Conservation (phyloP, 176 grass and related monocot genomes). For the Chrysopogon serrulatus region DNA sequence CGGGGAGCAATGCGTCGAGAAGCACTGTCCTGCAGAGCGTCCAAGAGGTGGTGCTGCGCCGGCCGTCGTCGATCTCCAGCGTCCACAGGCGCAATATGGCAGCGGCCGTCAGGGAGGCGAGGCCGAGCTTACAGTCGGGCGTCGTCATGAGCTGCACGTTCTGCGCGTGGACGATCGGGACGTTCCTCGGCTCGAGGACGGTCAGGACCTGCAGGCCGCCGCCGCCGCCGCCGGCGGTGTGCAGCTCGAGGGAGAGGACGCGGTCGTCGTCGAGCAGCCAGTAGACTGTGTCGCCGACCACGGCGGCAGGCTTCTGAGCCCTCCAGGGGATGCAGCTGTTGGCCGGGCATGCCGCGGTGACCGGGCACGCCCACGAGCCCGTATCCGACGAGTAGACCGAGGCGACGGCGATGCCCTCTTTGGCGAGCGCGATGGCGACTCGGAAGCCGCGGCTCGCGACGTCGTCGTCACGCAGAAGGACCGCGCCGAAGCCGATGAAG, state of each 20-base stretch:
- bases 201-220: too few relatives aligned
- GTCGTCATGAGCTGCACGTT: too few relatives aligned
- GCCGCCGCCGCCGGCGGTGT: neutral
- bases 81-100: too few relatives aligned
- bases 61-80: too few relatives aligned
- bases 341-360: neutral
- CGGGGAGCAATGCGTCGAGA: too few relatives aligned
- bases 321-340: too few relatives aligned
- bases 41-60: too few relatives aligned
- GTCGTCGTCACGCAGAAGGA: neutral
- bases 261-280: neutral
- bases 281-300: neutral
- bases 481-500: neutral
- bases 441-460: neutral
- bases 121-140: too few relatives aligned
- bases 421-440: neutral
- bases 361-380: neutral
- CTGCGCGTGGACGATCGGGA: too few relatives aligned
- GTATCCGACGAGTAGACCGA: neutral
- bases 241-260: neutral
- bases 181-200: constrained; percentile 20
- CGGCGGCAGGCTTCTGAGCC: neutral
- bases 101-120: too few relatives aligned
- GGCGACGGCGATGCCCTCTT: neutral
- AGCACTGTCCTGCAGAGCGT: too few relatives aligned